phyloP scores from a whole-genome alignment of 345 rosid genomes.

The Kernera saxatilis region DNA sequence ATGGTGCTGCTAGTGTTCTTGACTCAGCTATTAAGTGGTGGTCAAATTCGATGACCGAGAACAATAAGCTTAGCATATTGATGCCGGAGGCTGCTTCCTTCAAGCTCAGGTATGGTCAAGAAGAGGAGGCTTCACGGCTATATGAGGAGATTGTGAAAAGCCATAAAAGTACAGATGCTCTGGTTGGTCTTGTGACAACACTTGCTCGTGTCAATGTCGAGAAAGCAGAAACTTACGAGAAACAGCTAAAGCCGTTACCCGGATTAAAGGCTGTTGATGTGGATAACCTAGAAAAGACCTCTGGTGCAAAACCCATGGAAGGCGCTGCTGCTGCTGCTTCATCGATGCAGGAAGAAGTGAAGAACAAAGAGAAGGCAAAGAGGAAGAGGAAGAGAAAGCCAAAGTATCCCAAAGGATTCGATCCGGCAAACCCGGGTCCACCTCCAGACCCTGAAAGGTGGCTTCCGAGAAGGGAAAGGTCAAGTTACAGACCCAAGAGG shows the following conservation, averaged over 20 bases:
- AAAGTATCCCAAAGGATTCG: slow-evolving; percentile 94
- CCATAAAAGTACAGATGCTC: slow-evolving; percentile 63
- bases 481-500: slow-evolving; percentile 88
- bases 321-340: slow-evolving; percentile 34
- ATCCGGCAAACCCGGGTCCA: slow-evolving; percentile 94
- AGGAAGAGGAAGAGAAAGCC: slow-evolving; percentile 99
- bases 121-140: slow-evolving; percentile 71
- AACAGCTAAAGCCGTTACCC: slow-evolving; percentile 69
- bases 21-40: slow-evolving; percentile 89
- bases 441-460: slow-evolving; percentile 98
- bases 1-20: slow-evolving; percentile 65
- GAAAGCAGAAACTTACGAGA: slow-evolving; percentile 83
- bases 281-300: slow-evolving; percentile 74
- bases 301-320: slow-evolving; percentile 78
- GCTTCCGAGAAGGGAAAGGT: slow-evolving; percentile 96
- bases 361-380: slow-evolving; percentile 73
- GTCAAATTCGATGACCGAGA: slow-evolving; percentile 86
- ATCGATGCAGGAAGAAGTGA: slow-evolving; percentile 49
- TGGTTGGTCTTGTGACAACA: slow-evolving; percentile 85
- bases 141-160: slow-evolving; percentile 79
- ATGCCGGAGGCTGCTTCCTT: slow-evolving; percentile 96
- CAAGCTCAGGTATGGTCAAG: slow-evolving; percentile 79
- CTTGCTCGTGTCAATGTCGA: slow-evolving; percentile 71
- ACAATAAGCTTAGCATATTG: slow-evolving; percentile 51
- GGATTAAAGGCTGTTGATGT: slow-evolving; percentile 71